Base-by-base conservation (phyloP, 352 stramenopile genomes). In the Globisporangium takayamanum region DNA sequence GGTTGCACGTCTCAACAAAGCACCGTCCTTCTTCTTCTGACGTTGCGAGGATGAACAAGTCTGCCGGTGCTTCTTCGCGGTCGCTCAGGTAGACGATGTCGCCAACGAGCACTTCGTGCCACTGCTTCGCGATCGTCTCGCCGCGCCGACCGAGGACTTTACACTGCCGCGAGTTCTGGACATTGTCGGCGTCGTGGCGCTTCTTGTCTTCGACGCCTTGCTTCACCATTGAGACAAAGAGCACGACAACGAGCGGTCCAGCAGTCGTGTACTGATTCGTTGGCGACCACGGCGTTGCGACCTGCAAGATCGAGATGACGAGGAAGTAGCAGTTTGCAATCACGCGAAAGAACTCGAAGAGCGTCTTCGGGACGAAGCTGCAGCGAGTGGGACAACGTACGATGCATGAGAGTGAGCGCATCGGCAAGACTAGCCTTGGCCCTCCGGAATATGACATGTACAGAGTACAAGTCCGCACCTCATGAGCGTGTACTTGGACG, bases 251-350 rank as follows among this genome's bases (percentile, higher is more conserved):
- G 7, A 95, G 75, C 7, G 85, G 85, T 0, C 74, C 75, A 0
- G 78, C 73, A 0, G 85, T 94, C 1, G 85, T 92, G 60, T 86
- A 93, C 57, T 84, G 76, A 54, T 90, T 91, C 4, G 80, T 88
- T 2, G 84, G 76, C 0, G 74, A 90, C 66, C 80, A 84, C 15
- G 77, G 53, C 26, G 75, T 87, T 16, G 73, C 74, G 37, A 87
- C 69, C 60, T 98, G 97, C 36, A 98, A 78, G 54, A 95, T 79
- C 2, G 92, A 96, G 60, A 98, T 95, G 48, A 94, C 69, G 15
- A 98, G 64, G 64, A 98, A 98, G 69, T 98, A 98, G 66, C 96
- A 84, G 66, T 98, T 98, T 22, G 87, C 92, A 63, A 97, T 89
- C 53, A 94, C 78, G 26, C 91, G 79, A 71, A 98, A 98, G 72